phyloP scores from a whole-genome alignment of 177 flowering plant genomes.

The Tripterygium wilfordii region DNA sequence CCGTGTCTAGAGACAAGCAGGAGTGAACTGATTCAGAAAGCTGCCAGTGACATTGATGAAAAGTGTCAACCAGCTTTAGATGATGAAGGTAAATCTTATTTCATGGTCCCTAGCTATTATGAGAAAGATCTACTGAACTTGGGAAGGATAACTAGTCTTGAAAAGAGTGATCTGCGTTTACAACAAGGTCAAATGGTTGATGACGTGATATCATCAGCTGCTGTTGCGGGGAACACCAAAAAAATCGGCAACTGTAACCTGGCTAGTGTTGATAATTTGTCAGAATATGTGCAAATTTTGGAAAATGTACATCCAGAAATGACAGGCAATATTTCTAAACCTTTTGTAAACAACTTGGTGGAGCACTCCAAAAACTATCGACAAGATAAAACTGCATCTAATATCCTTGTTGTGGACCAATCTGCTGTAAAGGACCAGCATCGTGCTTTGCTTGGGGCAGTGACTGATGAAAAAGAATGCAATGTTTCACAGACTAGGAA shows the following conservation, averaged over 20 bases:
- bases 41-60: slow-evolving; percentile 7
- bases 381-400: slow-evolving; percentile 3
- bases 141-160: background rate
- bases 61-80: slow-evolving; percentile 6
- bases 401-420: slow-evolving; percentile 6
- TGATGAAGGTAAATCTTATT: slow-evolving; percentile 7
- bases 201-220: slow-evolving; percentile 5
- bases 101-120: slow-evolving; percentile 5
- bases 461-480: slow-evolving; percentile 10
- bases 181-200: slow-evolving; percentile 3
- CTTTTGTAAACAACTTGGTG: slow-evolving; percentile 3
- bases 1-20: slow-evolving; percentile 11
- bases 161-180: slow-evolving; percentile 6
- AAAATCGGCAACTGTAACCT: slow-evolving; percentile 8
- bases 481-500: slow-evolving; percentile 13
- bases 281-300: slow-evolving; percentile 7
- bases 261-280: slow-evolving; percentile 8
- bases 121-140: slow-evolving; percentile 8
- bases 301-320: slow-evolving; percentile 4
- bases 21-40: slow-evolving; percentile 15
- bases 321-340: slow-evolving; percentile 1
- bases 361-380: slow-evolving; percentile 8
- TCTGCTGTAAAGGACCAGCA: slow-evolving; percentile 5
- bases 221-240: slow-evolving; percentile 3
- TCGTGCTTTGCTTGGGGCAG: slow-evolving; percentile 1